phyloP scores from a whole-genome alignment of 176 grass and related monocot genomes.

The Coix lacrymajobi region DNA sequence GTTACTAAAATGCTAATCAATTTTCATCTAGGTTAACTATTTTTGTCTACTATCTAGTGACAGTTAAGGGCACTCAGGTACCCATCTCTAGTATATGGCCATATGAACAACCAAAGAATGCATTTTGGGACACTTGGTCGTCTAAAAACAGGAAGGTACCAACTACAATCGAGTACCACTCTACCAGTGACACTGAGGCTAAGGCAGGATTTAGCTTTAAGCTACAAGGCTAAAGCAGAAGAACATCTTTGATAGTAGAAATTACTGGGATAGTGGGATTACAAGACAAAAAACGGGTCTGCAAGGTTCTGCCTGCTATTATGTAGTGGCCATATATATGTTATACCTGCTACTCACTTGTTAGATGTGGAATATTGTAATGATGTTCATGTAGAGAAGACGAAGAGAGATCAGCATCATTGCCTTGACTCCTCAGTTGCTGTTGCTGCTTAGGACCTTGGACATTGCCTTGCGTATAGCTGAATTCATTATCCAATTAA shows the following conservation, averaged over 20 bases:
- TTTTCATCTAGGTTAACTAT: neutral
- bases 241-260: neutral
- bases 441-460: slow-evolving; percentile 37
- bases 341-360: slow-evolving; percentile 60
- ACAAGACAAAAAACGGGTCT: neutral
- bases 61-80: too few relatives aligned
- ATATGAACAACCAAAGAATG: too few relatives aligned
- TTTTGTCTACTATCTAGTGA: neutral
- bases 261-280: neutral
- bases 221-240: neutral
- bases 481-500: slow-evolving; percentile 83
- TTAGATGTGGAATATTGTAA: slow-evolving; percentile 59
- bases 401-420: slow-evolving; percentile 63
- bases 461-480: slow-evolving; percentile 41
- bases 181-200: neutral
- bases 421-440: slow-evolving; percentile 47
- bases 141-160: neutral
- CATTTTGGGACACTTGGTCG: neutral
- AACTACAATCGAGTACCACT: neutral
- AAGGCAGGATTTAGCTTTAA: neutral
- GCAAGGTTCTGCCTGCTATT: neutral
- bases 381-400: slow-evolving; percentile 53
- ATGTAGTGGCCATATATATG: neutral
- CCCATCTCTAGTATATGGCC: neutral
- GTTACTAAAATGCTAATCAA: neutral